A percentile compares a stretch with the other conserved stretches of the same genome.
phyloP scores from a whole-genome alignment of 371 early-diverging fungal genomes.

The Vairimorpha necatrix region DNA sequence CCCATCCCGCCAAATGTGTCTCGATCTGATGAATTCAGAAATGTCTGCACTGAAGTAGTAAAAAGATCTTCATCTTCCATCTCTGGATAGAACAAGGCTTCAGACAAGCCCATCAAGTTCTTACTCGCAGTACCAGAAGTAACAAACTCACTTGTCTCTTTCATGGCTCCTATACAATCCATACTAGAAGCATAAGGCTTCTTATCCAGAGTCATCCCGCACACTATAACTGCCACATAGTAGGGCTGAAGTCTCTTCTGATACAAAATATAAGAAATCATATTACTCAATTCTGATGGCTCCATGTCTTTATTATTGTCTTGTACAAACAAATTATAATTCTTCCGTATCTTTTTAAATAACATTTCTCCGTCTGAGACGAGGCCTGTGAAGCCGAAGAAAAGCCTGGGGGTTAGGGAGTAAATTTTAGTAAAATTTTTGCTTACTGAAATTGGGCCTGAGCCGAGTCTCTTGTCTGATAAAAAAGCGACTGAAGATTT shows the following conservation, averaged over 20 bases:
- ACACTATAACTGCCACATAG: slow-evolving; percentile 85
- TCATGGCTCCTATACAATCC: slow-evolving; percentile 93
- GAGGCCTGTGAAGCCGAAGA: slow-evolving; percentile 83
- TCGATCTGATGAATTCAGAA: slow-evolving; percentile 91
- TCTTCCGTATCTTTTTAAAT: slow-evolving; percentile 76
- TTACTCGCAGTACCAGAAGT: slow-evolving; percentile 83
- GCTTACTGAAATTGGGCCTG: slow-evolving; percentile 81
- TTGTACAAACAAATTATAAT: slow-evolving; percentile 88
- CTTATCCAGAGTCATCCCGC: slow-evolving; percentile 75
- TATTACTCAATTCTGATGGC: slow-evolving; percentile 80
- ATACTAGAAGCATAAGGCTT: slow-evolving; percentile 82
- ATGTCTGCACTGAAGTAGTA: slow-evolving; percentile 85
- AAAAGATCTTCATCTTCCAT: slow-evolving; percentile 93
- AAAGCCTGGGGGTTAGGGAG: slow-evolving; percentile 74
- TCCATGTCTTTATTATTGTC: slow-evolving; percentile 88
- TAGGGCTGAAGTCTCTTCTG: slow-evolving; percentile 89
- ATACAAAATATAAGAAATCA: slow-evolving; percentile 93
- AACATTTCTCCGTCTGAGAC: slow-evolving; percentile 93
- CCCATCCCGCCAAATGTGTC: slow-evolving; percentile 97
- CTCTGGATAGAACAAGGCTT: slow-evolving; percentile 89
- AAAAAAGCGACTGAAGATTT: slow-evolving; percentile 94
- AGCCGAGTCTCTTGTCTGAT: slow-evolving; percentile 76
- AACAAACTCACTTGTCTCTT: slow-evolving; percentile 85
- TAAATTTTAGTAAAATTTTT: slow-evolving; percentile 87
- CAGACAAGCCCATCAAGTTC: slow-evolving; percentile 91